Evolutionary conservation across 2,329 filamentous ascomycete species (phyloP).

Genomic region (Ceratocystiopsis sp.): DNA sequence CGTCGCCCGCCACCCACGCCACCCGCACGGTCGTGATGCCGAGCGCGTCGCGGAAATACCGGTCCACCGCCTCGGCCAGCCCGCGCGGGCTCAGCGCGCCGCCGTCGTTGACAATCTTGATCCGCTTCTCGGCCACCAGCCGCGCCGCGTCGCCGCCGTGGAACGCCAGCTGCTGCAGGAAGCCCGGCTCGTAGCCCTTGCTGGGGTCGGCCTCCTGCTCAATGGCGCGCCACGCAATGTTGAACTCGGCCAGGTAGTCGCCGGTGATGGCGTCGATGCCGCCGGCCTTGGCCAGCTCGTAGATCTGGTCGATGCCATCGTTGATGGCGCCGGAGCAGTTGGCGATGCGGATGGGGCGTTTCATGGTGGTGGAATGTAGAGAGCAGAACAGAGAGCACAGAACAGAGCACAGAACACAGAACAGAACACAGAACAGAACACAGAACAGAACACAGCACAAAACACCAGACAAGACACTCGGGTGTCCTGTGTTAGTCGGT

Average conservation of each 20-base stretch:
- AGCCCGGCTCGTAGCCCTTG: constrained; percentile 15
- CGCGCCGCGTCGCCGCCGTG: constrained; percentile 9
- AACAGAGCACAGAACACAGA: too few relatives aligned
- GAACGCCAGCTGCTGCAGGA: constrained; percentile 14
- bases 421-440: neutral
- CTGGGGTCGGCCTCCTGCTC: constrained; percentile 13
- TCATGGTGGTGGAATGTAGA: neutral
- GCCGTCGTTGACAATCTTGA: constrained; percentile 31
- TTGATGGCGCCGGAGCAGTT: constrained; percentile 20
- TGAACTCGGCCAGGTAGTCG: constrained; percentile 14
- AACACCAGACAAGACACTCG: too few relatives aligned
- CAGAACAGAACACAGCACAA: too few relatives aligned
- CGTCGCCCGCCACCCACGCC: constrained; percentile 25
- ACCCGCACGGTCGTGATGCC: constrained; percentile 17
- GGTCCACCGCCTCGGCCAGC: constrained; percentile 18
- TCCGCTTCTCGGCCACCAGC: constrained; percentile 20
- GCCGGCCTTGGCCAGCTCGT: constrained; percentile 15
- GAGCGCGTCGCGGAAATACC: neutral
- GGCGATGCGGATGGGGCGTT: constrained; percentile 18
- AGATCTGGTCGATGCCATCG: constrained; percentile 21
- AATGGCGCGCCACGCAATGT: constrained; percentile 17
- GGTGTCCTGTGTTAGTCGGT: too few relatives aligned
- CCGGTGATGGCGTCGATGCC: constrained; percentile 11
- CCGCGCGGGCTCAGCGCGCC: constrained; percentile 33
- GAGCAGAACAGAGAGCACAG: neutral